phyloP scores from a whole-genome alignment of 306 rosid species.

The Lagenaria siceraria region DNA sequence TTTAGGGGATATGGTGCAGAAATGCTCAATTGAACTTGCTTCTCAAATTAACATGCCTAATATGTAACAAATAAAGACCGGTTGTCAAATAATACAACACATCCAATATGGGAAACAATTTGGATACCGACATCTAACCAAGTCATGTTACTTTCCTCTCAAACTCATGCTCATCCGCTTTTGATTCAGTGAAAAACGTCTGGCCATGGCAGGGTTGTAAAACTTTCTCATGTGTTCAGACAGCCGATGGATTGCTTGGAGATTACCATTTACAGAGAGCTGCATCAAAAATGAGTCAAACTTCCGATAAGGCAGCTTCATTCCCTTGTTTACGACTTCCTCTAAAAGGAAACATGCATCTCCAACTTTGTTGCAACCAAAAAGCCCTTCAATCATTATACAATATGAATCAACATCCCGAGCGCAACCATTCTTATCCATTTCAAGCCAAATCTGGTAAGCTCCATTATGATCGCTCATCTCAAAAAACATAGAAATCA shows the following conservation, averaged over 20 bases:
- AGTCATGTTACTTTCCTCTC: conserved; percentile 34
- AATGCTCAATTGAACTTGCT: background rate
- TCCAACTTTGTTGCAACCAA: conserved; percentile 38
- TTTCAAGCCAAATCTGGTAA: conserved; percentile 69
- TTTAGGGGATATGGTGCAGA: background rate
- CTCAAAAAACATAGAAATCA: conserved; percentile 66
- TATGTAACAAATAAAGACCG: background rate
- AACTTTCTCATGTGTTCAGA: conserved; percentile 77
- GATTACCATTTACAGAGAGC: conserved; percentile 64
- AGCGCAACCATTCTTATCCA: conserved; percentile 44
- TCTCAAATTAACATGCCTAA: background rate
- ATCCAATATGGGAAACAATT: background rate
- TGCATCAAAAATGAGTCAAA: conserved; percentile 58
- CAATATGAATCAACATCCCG: conserved; percentile 53
- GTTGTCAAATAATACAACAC: background rate
- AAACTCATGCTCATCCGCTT: conserved; percentile 60
- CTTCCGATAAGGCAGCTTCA: conserved; percentile 59
- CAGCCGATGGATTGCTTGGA: conserved; percentile 60
- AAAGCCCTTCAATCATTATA: conserved; percentile 81
- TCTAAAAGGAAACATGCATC: conserved; percentile 69
- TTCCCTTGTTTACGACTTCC: conserved; percentile 53
- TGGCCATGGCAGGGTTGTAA: conserved; percentile 79
- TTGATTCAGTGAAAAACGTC: conserved; percentile 62
- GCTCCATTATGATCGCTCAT: conserved; percentile 70
- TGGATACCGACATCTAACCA: background rate